Evolutionary conservation across 768 basidiomycete species (phyloP).

Genomic region (Tylopilus cervinicoccineus): DNA sequence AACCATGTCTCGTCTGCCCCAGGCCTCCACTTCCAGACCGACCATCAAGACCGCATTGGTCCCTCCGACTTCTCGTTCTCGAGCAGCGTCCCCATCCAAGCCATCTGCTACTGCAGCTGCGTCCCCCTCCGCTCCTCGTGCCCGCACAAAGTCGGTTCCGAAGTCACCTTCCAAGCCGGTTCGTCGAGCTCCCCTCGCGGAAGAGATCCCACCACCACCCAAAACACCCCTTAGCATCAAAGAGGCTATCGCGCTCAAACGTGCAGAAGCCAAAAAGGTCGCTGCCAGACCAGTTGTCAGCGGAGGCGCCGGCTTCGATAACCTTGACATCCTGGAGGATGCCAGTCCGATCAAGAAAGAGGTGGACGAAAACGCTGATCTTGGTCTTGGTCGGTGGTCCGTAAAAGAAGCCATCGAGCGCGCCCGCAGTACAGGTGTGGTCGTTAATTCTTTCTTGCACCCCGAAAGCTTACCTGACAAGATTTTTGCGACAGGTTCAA

Average conservation of each 20-base stretch:
- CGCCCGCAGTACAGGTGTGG: slow-evolving; percentile 70
- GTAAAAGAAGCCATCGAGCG: slow-evolving; percentile 74
- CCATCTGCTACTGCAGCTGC: slow-evolving; percentile 25
- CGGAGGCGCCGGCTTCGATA: slow-evolving; percentile 29
- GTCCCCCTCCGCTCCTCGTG: slow-evolving; percentile 27
- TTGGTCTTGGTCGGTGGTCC: slow-evolving; percentile 60
- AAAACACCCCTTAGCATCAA: slow-evolving; percentile 50
- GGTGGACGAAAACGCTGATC: slow-evolving; percentile 44
- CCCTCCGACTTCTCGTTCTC: slow-evolving; percentile 30
- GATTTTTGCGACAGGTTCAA: slow-evolving; percentile 50
- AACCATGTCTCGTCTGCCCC: slow-evolving; percentile 41
- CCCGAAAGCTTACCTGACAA: slow-evolving; percentile 43
- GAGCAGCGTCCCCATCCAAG: slow-evolving; percentile 29
- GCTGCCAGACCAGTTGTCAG: slow-evolving; percentile 20
- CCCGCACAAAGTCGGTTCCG: slow-evolving; percentile 36
- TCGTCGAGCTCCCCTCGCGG: slow-evolving; percentile 22
- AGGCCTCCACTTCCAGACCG: slow-evolving; percentile 31
- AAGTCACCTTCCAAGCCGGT: slow-evolving; percentile 32
- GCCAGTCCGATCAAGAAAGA: slow-evolving; percentile 31
- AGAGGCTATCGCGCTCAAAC: slow-evolving; percentile 74
- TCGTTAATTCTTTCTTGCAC: slow-evolving; percentile 29
- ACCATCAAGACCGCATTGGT: slow-evolving; percentile 26
- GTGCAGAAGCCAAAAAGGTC: slow-evolving; percentile 74
- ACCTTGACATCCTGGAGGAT: slow-evolving; percentile 46
- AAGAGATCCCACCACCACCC: slow-evolving; percentile 27